Base-by-base conservation (phyloP, 2,329 filamentous ascomycete species). In the Parastagonospora nodorum region DNA sequence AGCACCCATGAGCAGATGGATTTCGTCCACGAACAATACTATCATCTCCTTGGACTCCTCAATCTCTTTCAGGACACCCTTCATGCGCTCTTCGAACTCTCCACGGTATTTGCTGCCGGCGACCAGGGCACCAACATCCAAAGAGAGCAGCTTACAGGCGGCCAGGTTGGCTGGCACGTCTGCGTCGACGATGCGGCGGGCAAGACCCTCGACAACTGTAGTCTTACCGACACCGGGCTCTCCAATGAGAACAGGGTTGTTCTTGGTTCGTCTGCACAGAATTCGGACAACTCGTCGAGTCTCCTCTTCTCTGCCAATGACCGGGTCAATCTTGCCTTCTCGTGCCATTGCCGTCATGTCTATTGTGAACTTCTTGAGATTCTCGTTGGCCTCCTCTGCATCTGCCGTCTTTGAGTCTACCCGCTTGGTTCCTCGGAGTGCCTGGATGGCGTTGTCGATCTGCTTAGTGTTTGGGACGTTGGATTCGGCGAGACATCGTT, bases 51-150 rank as follows among this genome's bases (percentile, higher is more conserved):
- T 95, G 44, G 92, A 91, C 49, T 96, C 88, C 63, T 92, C 84
- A 51, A 99, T 96, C 78, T 99, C 94, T 75, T 97, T 99, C 66
- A 99, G 77, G 5, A 99, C 94, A 48, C 93, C 92, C 83, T 99
- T 99, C 92, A 99, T 97, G 64, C 94, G 86, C 81, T 99, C 94
- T 74, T 99, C 94, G 53, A 99, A 99, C 74, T 99, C 94, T 78
- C 94, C 94, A 42, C 94, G 88, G 79, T 95, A 99, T 78, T 99
- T 99, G 84, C 92, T 97, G 62, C 94, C 94, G 51, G 94, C 94
- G 57, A 99, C 93, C 50, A 99, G 81, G 19, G 93, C 89, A 65
- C 94, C 94, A 41, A 99, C 93, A 68, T 99, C 94, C 39, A 99
- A 86, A 4, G 94, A 97, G 49, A 99, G 86, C 53, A 99, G 82